These are phyloP conservation scores for Ustulina deusta DNA, from an alignment of 2,329 filamentous ascomycete species.

Conservation along the genomic window DNA sequence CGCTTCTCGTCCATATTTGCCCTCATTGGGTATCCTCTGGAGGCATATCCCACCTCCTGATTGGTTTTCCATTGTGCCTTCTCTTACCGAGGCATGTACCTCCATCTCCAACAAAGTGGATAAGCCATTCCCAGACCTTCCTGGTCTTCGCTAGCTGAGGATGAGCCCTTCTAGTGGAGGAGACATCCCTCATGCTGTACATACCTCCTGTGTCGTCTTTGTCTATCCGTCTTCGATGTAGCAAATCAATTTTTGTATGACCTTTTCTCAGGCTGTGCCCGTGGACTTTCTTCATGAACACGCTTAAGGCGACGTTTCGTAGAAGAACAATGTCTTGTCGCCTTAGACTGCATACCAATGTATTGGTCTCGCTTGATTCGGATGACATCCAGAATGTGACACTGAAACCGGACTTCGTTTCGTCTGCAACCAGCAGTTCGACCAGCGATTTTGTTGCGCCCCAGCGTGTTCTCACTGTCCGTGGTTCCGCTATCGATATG, in stretches of 20 bases:
- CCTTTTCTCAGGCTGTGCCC: constrained; percentile 82
- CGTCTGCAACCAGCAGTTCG: constrained; percentile 85
- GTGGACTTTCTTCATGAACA: constrained; percentile 82
- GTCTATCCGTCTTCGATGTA: constrained; percentile 68
- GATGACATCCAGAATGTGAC: constrained; percentile 83
- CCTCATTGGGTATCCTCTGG: constrained; percentile 49
- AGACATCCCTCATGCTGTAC: constrained; percentile 66
- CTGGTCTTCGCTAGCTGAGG: constrained; percentile 72
- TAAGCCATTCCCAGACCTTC: constrained; percentile 80
- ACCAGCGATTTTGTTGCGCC: constrained; percentile 73
- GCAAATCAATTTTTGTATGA: constrained; percentile 75
- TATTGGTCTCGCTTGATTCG: constrained; percentile 47
- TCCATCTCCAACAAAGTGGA: constrained; percentile 71
- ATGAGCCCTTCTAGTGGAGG: constrained; percentile 52
- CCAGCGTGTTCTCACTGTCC: constrained; percentile 75
- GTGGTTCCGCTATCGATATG: constrained; percentile 75
- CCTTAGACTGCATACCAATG: constrained; percentile 61
- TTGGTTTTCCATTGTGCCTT: constrained; percentile 44
- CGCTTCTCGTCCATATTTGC: not conserved
- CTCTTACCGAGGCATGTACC: constrained; percentile 44
- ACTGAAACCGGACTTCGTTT: constrained; percentile 82
- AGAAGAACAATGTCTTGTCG: constrained; percentile 83
- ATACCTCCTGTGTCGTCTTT: constrained; percentile 65
- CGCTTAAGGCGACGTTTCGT: constrained; percentile 81
- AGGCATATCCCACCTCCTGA: constrained; percentile 51